phyloP scores from a whole-genome alignment of 2,329 filamentous ascomycete genomes.

The Alternaria triticina region DNA sequence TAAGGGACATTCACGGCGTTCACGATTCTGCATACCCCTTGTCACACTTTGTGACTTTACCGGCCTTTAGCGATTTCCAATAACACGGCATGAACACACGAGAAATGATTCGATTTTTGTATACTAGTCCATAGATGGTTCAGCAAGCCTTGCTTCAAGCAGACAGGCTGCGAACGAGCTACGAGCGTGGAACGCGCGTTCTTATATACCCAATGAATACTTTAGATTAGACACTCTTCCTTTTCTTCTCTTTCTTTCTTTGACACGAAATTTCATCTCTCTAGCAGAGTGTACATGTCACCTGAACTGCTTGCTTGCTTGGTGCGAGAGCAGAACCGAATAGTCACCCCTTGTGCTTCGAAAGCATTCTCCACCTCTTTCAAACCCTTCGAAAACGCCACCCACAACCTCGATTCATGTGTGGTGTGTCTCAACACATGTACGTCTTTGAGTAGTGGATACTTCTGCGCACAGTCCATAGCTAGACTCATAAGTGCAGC shows the following conservation, averaged over 20 bases:
- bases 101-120: conserved; percentile 2
- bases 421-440: not conserved
- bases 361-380: not conserved
- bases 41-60: not conserved
- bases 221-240: not conserved
- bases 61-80: conserved; percentile 6
- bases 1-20: not conserved
- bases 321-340: not conserved
- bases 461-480: not conserved
- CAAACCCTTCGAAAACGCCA: not conserved
- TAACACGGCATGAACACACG: conserved; percentile 3
- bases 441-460: not conserved
- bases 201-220: not conserved
- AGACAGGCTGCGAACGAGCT: not conserved
- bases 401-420: not conserved
- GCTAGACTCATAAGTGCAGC: not conserved
- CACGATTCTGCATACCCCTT: not conserved
- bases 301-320: not conserved
- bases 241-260: not conserved
- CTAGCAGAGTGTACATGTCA: not conserved
- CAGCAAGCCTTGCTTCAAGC: not conserved
- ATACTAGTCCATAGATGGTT: not conserved
- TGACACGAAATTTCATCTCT: not conserved
- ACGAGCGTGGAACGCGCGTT: not conserved
- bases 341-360: not conserved